phyloP scores from a whole-genome alignment of 2,329 filamentous ascomycete genomes.

The Aureobasidium sp. region DNA sequence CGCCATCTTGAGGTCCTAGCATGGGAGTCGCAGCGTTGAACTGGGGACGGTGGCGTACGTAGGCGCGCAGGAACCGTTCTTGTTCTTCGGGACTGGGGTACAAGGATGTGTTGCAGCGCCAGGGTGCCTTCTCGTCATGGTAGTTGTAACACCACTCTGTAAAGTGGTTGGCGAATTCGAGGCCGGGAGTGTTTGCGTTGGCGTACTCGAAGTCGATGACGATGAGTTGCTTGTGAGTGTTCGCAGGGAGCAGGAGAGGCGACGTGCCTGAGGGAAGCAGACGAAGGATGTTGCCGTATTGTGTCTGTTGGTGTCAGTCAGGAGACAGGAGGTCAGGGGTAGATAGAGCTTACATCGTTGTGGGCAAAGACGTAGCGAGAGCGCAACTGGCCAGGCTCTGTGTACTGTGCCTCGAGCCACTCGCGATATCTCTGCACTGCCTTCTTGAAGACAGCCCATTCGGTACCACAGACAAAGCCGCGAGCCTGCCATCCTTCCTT shows the following conservation, averaged over 20 bases:
- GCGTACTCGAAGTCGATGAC: slow-evolving; percentile 99
- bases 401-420: slow-evolving; percentile 66
- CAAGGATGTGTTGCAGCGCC: slow-evolving; percentile 54
- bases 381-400: slow-evolving; percentile 57
- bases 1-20: slow-evolving; percentile 11
- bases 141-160: slow-evolving; percentile 98
- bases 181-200: slow-evolving; percentile 73
- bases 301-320: too few relatives aligned
- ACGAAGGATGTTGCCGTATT: slow-evolving; percentile 96
- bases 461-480: slow-evolving; percentile 76
- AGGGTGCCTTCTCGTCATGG: slow-evolving; percentile 58
- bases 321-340: background rate
- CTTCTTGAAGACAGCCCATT: slow-evolving; percentile 70
- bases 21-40: slow-evolving; percentile 45
- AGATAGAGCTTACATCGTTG: slow-evolving; percentile 65
- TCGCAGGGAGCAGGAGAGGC: slow-evolving; percentile 77
- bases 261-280: slow-evolving; percentile 63
- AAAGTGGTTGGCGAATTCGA: slow-evolving; percentile 97
- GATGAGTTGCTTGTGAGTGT: slow-evolving; percentile 90
- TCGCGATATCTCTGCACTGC: slow-evolving; percentile 69
- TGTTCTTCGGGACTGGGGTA: slow-evolving; percentile 81
- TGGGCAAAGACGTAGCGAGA: slow-evolving; percentile 86
- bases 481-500: slow-evolving; percentile 55
- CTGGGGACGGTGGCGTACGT: slow-evolving; percentile 71
- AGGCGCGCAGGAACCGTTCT: slow-evolving; percentile 73